phyloP scores from a whole-genome alignment of 1,284 basidiomycete species.

The Athelia sp. region DNA sequence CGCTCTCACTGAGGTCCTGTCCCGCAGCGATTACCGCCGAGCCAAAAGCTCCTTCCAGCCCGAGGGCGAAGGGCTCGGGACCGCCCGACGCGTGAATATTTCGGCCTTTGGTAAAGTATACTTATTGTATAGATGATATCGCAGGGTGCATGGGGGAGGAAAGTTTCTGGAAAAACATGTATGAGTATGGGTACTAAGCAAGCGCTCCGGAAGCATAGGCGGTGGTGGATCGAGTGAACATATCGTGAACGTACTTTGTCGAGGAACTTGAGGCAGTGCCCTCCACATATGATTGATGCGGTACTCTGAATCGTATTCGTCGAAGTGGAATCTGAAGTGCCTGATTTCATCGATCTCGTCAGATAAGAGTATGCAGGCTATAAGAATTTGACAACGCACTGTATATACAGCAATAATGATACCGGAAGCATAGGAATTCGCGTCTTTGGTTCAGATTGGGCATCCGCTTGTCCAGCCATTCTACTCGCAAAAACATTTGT shows the following conservation, averaged over 20 bases:
- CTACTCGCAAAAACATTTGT: neutral
- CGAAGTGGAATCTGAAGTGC: neutral
- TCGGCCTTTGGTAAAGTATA: too few species aligned
- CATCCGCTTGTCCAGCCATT: neutral
- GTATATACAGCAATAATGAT: neutral
- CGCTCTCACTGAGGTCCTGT: too few species aligned
- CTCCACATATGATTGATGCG: neutral
- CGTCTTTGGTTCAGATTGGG: neutral
- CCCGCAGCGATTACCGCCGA: too few species aligned
- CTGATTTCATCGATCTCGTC: neutral
- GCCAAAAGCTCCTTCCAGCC: neutral
- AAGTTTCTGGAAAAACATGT: neutral
- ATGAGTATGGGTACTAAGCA: neutral
- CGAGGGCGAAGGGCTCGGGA: too few species aligned
- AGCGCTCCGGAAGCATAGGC: neutral
- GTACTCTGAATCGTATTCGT: neutral
- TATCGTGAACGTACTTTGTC: neutral
- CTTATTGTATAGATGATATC: neutral
- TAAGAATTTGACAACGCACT: neutral
- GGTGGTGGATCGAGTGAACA: neutral
- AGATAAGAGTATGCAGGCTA: neutral
- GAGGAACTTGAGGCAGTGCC: neutral
- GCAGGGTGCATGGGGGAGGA: neutral
- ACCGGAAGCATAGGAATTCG: neutral
- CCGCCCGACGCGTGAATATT: too few species aligned